Evolutionary conservation across 2,329 filamentous ascomycete species (phyloP).

Genomic region (Rhinocladiella mackenziei): DNA sequence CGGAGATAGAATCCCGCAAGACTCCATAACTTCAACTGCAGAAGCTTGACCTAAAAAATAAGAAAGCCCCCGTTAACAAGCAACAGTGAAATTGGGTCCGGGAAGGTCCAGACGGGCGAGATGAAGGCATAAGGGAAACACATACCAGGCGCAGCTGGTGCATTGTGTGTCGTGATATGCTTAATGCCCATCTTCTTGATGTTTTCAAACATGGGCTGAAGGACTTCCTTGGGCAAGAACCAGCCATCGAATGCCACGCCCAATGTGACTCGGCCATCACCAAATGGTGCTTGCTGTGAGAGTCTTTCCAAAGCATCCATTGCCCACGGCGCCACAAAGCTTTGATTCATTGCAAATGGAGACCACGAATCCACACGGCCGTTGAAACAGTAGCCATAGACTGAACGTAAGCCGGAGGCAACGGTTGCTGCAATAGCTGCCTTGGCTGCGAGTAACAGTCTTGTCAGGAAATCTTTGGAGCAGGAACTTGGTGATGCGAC

Average conservation of each 20-base stretch:
- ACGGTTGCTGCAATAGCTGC: conserved; percentile 30
- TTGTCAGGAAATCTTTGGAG: no score
- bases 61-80: no score
- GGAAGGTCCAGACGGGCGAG: no score
- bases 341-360: conserved; percentile 5
- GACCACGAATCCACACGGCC: conserved; percentile 27
- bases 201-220: conserved; percentile 26
- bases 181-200: conserved; percentile 24
- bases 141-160: conserved; percentile 4
- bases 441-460: conserved; percentile 9
- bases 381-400: conserved; percentile 32
- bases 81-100: no score
- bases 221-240: conserved; percentile 29
- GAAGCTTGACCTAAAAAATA: conserved; percentile 1
- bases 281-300: conserved; percentile 24
- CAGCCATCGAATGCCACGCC: conserved; percentile 32
- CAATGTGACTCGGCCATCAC: conserved; percentile 31
- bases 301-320: conserved; percentile 27
- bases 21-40: conserved; percentile 18
- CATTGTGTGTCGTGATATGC: conserved; percentile 29
- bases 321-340: conserved; percentile 25
- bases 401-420: conserved; percentile 31
- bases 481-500: no score
- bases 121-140: neutral
- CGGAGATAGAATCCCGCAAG: conserved; percentile 40